Conservation (phyloP, 352 stramenopile species). For the Globisporangium mamillatum region DNA sequence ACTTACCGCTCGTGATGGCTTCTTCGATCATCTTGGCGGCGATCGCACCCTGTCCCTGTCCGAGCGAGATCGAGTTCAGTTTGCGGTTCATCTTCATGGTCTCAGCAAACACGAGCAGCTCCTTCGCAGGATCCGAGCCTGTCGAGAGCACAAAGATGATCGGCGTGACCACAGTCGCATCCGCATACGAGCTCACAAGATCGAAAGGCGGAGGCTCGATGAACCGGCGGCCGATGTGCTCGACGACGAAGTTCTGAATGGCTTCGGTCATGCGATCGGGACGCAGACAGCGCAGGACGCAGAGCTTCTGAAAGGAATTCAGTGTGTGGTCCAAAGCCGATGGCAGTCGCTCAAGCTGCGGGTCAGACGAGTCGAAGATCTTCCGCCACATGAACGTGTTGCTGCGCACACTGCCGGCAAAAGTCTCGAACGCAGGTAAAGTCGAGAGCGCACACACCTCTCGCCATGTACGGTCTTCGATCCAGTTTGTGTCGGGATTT, state of each 20-base stretch:
- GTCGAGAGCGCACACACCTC: conserved; percentile 39
- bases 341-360: conserved; percentile 36
- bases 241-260: conserved; percentile 82
- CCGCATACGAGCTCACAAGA: conserved; percentile 77
- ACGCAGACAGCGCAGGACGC: conserved; percentile 49
- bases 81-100: conserved; percentile 83
- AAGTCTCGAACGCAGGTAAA: conserved; percentile 29
- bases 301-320: conserved; percentile 57
- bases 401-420: conserved; percentile 23
- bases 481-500: conserved; percentile 31
- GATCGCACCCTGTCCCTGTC: conserved; percentile 86
- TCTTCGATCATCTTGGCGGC: conserved; percentile 89
- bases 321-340: conserved; percentile 27
- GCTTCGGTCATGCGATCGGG: conserved; percentile 65
- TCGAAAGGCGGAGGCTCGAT: conserved; percentile 85
- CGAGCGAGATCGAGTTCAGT: conserved; percentile 88
- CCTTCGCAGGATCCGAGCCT: conserved; percentile 86
- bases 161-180: conserved; percentile 82
- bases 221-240: conserved; percentile 73
- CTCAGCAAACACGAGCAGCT: conserved; percentile 84
- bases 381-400: conserved; percentile 31
- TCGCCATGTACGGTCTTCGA: conserved; percentile 41
- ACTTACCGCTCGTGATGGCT: conserved; percentile 85
- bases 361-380: conserved; percentile 45
- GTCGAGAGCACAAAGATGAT: conserved; percentile 92